Percentiles rank a stretch among this genome's conserved stretches.
Conservation (phyloP, 495 filamentous ascomycete genomes). For the Daldinia vernicosa region DNA sequence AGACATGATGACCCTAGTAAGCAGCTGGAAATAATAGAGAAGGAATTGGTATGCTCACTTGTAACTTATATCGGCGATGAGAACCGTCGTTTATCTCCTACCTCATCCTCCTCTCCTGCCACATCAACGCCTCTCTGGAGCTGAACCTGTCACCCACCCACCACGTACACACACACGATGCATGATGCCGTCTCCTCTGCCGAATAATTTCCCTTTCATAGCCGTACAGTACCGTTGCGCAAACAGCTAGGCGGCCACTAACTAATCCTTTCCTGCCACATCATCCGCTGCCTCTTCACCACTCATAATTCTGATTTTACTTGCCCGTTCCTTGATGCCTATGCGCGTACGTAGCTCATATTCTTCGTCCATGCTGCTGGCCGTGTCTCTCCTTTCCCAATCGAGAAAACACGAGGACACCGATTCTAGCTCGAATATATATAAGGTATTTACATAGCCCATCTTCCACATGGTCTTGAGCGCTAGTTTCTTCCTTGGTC, state of each 20-base stretch:
- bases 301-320: slow-evolving; percentile 34
- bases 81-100: slow-evolving; percentile 32
- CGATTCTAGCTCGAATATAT: slow-evolving; percentile 30
- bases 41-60: slow-evolving; percentile 31
- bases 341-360: slow-evolving; percentile 32
- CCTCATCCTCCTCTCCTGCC: slow-evolving; percentile 30
- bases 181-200: slow-evolving; percentile 53
- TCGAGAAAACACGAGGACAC: slow-evolving; percentile 34
- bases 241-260: slow-evolving; percentile 52
- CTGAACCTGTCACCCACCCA: slow-evolving; percentile 31
- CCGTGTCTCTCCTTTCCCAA: slow-evolving; percentile 41
- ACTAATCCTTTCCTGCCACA: slow-evolving; percentile 59
- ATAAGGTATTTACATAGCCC: slow-evolving; percentile 39
- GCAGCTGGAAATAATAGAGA: slow-evolving; percentile 30
- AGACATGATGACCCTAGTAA: slow-evolving; percentile 37
- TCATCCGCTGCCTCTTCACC: slow-evolving; percentile 46
- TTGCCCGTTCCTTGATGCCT: slow-evolving; percentile 34
- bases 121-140: slow-evolving; percentile 19
- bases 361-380: slow-evolving; percentile 38
- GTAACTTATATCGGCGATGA: slow-evolving; percentile 36
- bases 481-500: slow-evolving; percentile 19
- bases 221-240: slow-evolving; percentile 55
- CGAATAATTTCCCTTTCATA: slow-evolving; percentile 51
- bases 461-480: slow-evolving; percentile 18
- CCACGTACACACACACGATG: slow-evolving; percentile 51